Evolutionary conservation across 768 basidiomycete genomes (phyloP).

Genomic region (Trametes cingulata): DNA sequence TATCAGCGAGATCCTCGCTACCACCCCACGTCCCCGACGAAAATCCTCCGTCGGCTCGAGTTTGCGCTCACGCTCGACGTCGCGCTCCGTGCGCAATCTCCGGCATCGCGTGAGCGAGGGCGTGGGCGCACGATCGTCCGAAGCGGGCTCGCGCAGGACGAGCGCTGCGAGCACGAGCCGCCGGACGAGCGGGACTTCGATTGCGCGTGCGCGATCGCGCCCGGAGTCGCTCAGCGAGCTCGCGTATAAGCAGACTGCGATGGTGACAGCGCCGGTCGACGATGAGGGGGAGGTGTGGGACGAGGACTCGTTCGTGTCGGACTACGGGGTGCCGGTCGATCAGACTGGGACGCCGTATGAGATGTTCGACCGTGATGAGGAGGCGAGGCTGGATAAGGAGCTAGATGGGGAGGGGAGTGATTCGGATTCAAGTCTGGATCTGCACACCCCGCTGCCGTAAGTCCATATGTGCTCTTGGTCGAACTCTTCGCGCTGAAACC

Average conservation of each 20-base stretch:
- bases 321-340: slow-evolving; percentile 33
- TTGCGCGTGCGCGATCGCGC: slow-evolving; percentile 1
- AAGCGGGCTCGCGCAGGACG: slow-evolving; percentile 8
- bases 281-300: slow-evolving; percentile 24
- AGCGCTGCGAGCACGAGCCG: slow-evolving; percentile 2
- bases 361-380: slow-evolving; percentile 28
- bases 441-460: slow-evolving; percentile 42
- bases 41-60: slow-evolving; percentile 26
- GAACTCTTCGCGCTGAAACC: neutral
- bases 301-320: slow-evolving; percentile 31
- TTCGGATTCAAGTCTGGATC: slow-evolving; percentile 39
- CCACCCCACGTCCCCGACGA: slow-evolving; percentile 35
- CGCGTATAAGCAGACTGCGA: slow-evolving; percentile 19
- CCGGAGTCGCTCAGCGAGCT: slow-evolving; percentile 20
- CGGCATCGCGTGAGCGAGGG: slow-evolving; percentile 26
- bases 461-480: slow-evolving; percentile 17
- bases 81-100: slow-evolving; percentile 24
- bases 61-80: slow-evolving; percentile 25
- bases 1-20: slow-evolving; percentile 32
- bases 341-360: slow-evolving; percentile 26
- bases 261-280: slow-evolving; percentile 14
- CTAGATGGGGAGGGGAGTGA: slow-evolving; percentile 33
- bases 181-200: slow-evolving; percentile 7
- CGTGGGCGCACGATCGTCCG: slow-evolving; percentile 1
- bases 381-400: slow-evolving; percentile 29